Percentiles rank a stretch among this genome's conserved stretches.
phyloP scores from a whole-genome alignment of 179 eudicot genomes.

The Silene coronaria region DNA sequence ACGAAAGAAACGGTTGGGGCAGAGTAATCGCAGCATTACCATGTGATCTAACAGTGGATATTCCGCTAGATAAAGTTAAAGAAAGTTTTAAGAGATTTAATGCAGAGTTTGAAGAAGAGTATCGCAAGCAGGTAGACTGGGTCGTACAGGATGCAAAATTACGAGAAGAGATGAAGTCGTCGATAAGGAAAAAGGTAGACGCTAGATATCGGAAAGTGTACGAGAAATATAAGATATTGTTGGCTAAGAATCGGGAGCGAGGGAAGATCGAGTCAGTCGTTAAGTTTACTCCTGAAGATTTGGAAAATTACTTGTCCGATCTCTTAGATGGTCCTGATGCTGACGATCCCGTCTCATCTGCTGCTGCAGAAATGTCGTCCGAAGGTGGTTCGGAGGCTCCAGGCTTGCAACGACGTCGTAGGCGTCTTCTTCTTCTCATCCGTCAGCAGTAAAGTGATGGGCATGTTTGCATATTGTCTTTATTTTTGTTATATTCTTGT shows the following conservation, averaged over 20 bases:
- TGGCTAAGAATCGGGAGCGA: conserved; percentile 20
- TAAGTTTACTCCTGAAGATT: conserved; percentile 64
- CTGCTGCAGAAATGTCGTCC: neutral
- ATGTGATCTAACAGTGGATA: conserved; percentile 35
- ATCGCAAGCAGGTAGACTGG: conserved; percentile 52
- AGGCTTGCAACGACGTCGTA: conserved; percentile 25
- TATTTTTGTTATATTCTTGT: no score
- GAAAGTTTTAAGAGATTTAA: conserved; percentile 47
- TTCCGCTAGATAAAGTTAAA: conserved; percentile 28
- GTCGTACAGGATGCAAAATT: conserved; percentile 47
- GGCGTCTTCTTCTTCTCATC: conserved; percentile 22
- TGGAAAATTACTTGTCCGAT: conserved; percentile 60
- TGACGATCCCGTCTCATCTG: conserved; percentile 7
- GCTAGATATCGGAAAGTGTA: conserved; percentile 46
- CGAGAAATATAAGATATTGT: conserved; percentile 27
- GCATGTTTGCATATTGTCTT: no score
- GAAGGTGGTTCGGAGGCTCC: conserved; percentile 10
- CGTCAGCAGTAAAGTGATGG: conserved; percentile 17
- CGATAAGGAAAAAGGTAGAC: conserved; percentile 35
- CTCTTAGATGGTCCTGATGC: conserved; percentile 23
- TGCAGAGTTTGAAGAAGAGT: conserved; percentile 47
- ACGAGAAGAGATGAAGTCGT: conserved; percentile 49
- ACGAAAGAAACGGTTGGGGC: conserved; percentile 64
- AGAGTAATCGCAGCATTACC: conserved; percentile 45
- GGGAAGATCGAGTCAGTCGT: conserved; percentile 33